Conservation (phyloP, 805 yeast species). For the Hanseniaspora pseudoguilliermondii region DNA sequence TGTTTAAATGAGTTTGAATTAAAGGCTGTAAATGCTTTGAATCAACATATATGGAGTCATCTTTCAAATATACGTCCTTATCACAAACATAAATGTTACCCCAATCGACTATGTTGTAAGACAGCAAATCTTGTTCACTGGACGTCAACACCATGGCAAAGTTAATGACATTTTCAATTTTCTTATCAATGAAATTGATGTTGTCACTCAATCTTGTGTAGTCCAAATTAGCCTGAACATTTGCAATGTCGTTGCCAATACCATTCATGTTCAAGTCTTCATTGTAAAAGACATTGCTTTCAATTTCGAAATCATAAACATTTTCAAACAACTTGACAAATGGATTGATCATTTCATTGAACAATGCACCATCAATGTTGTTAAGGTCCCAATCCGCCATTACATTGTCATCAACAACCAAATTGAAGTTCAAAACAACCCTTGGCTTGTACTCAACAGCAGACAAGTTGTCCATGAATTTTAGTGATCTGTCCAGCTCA, state of each 20-base stretch:
- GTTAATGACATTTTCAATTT: conserved; percentile 55
- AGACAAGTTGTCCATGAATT: conserved; percentile 18
- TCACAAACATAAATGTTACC: conserved; percentile 43
- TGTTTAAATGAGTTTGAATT: conserved; percentile 60
- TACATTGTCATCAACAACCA: conserved; percentile 56
- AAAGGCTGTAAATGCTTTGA: conserved; percentile 40
- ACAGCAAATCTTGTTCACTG: background rate
- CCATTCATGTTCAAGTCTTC: conserved; percentile 27
- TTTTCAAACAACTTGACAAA: conserved; percentile 40
- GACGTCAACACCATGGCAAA: conserved; percentile 39
- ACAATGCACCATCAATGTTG: conserved; percentile 24
- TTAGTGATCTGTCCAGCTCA: conserved; percentile 11
- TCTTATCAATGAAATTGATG: conserved; percentile 30
- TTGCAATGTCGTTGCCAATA: conserved; percentile 22
- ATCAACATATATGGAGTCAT: conserved; percentile 20
- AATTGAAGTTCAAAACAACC: conserved; percentile 63
- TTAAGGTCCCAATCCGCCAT: conserved; percentile 67
- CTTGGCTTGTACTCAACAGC: conserved; percentile 36
- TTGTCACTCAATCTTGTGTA: conserved; percentile 56
- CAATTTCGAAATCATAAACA: conserved; percentile 60
- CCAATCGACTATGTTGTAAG: conserved; percentile 77
- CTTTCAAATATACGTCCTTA: conserved; percentile 13
- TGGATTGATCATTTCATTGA: conserved; percentile 41
- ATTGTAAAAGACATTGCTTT: conserved; percentile 63
- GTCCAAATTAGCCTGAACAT: conserved; percentile 61